Evolutionary conservation across 164 flowering plant species (phyloP).

Genomic region (Aristolochia contorta): DNA sequence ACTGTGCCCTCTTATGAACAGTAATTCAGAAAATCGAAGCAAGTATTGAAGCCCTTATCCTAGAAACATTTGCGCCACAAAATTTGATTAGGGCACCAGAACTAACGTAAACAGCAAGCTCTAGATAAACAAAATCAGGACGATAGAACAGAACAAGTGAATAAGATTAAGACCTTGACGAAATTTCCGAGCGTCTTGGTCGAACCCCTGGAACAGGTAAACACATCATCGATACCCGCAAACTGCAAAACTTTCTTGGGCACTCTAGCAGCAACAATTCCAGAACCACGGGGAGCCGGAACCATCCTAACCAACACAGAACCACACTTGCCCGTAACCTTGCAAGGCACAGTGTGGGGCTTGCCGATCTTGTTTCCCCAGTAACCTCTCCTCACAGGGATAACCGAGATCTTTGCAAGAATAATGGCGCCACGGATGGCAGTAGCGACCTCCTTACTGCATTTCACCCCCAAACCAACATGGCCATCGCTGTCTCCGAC

Average conservation of each 20-base stretch:
- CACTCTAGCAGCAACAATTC: constrained; percentile 78
- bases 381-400: constrained; percentile 70
- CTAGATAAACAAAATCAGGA: too few species aligned
- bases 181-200: constrained; percentile 46
- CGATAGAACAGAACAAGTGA: too few species aligned
- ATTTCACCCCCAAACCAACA: constrained; percentile 76
- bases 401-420: constrained; percentile 57
- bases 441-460: constrained; percentile 70
- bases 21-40: too few species aligned
- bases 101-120: too few species aligned
- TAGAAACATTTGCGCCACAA: too few species aligned
- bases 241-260: constrained; percentile 88
- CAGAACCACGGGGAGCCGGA: constrained; percentile 75
- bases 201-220: constrained; percentile 66
- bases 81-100: too few species aligned
- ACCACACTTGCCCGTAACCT: constrained; percentile 84
- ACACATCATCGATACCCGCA: constrained; percentile 80
- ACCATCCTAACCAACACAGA: constrained; percentile 77
- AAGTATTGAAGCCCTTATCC: too few species aligned
- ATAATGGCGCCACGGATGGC: constrained; percentile 71
- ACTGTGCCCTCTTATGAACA: too few species aligned
- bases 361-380: constrained; percentile 86
- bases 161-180: too few species aligned
- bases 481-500: constrained; percentile 36
- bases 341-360: constrained; percentile 75